Conservation (phyloP, 108 stramenopile genomes). For the Nitzschia palea region DNA sequence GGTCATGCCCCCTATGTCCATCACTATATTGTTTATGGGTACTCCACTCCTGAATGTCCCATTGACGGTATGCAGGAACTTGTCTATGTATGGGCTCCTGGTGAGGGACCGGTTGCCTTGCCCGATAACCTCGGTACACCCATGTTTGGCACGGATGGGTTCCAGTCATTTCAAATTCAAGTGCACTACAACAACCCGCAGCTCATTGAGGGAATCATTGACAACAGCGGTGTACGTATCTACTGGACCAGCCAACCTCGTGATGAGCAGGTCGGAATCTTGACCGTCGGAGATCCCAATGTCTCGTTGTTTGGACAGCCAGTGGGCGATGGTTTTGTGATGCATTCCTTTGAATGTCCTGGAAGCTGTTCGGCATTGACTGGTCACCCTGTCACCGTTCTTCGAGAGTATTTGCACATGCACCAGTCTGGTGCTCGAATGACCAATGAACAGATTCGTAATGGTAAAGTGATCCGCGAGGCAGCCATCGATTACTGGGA, state of each 20-base stretch:
- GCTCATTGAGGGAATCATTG: conserved; percentile 23
- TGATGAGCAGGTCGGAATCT: conserved; percentile 41
- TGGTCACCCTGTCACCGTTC: conserved; percentile 38
- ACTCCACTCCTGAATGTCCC: not conserved
- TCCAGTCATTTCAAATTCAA: conserved; percentile 30
- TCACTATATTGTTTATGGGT: conserved; percentile 35
- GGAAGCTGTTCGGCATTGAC: conserved; percentile 33
- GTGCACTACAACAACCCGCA: conserved; percentile 63
- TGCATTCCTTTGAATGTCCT: conserved; percentile 52
- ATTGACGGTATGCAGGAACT: not conserved
- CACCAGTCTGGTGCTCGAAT: conserved; percentile 44
- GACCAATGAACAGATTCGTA: conserved; percentile 45
- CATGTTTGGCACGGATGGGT: conserved; percentile 32
- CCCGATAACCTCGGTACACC: conserved; percentile 45
- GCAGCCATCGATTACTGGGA: conserved; percentile 42
- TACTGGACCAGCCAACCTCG: conserved; percentile 43
- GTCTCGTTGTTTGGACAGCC: conserved; percentile 22
- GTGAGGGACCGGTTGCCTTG: conserved; percentile 27
- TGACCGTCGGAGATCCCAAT: conserved; percentile 48
- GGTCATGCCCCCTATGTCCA: conserved; percentile 34
- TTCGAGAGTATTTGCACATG: conserved; percentile 59
- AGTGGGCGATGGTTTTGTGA: conserved; percentile 35
- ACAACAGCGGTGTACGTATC: conserved; percentile 55
- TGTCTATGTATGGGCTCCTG: conserved; percentile 54
- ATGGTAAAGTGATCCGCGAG: conserved; percentile 44